Base-by-base conservation (phyloP, 225 moss, liverwort and hornwort species). In the Pseudoscleropodium purum region DNA sequence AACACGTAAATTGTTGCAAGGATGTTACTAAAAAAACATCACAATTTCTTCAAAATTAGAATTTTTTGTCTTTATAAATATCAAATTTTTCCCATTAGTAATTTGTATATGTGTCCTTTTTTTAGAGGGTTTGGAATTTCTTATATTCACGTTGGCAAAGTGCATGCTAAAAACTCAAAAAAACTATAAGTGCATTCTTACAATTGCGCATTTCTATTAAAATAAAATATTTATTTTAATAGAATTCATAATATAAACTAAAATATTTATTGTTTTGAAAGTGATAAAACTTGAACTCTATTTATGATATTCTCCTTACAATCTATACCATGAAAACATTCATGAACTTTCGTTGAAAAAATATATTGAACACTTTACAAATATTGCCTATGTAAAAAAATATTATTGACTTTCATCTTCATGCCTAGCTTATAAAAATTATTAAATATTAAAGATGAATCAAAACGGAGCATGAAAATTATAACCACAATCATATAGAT, bases 1-100 rank as follows among this genome's bases (percentile, higher is more conserved):
- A 26, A 72, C 5, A 41, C 2, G 7, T 25, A 8, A 26, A 72
- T 8, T 72, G 1, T 26, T 72, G 8, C 5, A 41, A 72, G 26
- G 15, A 72, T 12, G 41, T 1, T 26, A 25, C 3, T 41, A 1
- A 26, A 25, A 19, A 72, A 26, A 15, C 9, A 72, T 72, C 15
- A 8, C 5, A 41, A 72, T 26, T 1, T 41, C 72, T 72, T 72
- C 41, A 39, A 41, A n/a, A 72, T 14, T 72, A 26, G 5, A 26
- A 72, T 1, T 9, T 72, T 72, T 41, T 7, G 5, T 39, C 39
- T 39, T 15, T 25, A 0, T 25, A 18, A 70, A 39, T 15, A 15
- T 39, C 1, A 39, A 0, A 14, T 7, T 13, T 7, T 2, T 2
- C 3, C 8, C 8, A 4, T 4, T 14, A 25, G 7, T 39, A 39